Conservation (phyloP, 2,329 filamentous ascomycete species). For the Curvularia eragrostidis region DNA sequence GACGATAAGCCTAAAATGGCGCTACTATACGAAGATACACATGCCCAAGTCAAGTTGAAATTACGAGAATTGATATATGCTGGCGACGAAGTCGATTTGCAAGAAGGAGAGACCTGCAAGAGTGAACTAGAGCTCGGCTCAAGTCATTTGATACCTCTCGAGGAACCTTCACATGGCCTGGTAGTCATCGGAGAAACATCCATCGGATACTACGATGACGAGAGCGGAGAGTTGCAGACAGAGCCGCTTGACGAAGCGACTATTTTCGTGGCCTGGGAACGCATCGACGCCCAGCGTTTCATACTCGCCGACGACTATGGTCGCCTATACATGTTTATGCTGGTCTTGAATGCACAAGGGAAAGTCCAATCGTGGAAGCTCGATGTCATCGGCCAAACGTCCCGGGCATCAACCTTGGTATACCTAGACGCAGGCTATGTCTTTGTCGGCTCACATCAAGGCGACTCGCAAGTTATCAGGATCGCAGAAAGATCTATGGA, state of each 20-base stretch:
- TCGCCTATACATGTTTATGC: constrained; percentile 80
- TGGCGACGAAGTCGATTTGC: constrained; percentile 60
- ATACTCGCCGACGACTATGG: constrained; percentile 94
- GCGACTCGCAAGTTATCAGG: constrained; percentile 83
- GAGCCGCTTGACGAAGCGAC: constrained; percentile 73
- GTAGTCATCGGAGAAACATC: constrained; percentile 66
- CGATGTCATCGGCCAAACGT: constrained; percentile 70
- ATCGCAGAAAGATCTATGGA: constrained; percentile 68
- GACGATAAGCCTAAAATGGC: constrained; percentile 66
- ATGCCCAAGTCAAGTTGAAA: constrained; percentile 61
- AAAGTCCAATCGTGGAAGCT: constrained; percentile 77
- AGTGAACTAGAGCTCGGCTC: constrained; percentile 66
- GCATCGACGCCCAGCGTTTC: constrained; percentile 80
- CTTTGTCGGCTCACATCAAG: constrained; percentile 91
- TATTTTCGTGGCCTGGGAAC: constrained; percentile 91
- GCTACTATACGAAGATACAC: constrained; percentile 69
- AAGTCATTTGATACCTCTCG: constrained; percentile 67
- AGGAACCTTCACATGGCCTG: constrained; percentile 61
- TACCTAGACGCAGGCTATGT: constrained; percentile 76
- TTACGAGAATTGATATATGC: constrained; percentile 63
- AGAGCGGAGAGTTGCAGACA: constrained; percentile 70
- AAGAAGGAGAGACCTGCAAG: constrained; percentile 58
- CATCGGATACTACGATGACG: constrained; percentile 83
- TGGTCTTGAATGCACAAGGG: constrained; percentile 68
- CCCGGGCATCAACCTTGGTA: constrained; percentile 77